Base-by-base conservation (phyloP, 2,329 filamentous ascomycete species). In the Botrytis tulipae region DNA sequence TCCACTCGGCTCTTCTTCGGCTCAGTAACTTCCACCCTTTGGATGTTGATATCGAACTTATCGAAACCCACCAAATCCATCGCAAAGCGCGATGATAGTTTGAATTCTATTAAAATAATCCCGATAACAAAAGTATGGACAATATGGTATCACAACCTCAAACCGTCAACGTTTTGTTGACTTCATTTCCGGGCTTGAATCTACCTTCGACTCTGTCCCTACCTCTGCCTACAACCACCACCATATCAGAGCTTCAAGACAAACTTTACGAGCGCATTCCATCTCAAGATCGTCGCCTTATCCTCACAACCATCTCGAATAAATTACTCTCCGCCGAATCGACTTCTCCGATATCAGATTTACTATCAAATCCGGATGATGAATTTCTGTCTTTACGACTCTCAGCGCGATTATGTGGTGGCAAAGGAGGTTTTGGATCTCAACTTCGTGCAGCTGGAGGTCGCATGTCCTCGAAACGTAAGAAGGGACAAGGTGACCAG, bases 341-440 rank as follows among this genome's bases (percentile, higher is more conserved):
- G 29, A 78, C 85, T 2, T 80, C 83, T 0, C 85, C 88, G 3
- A 84, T 97, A 42, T 88, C 88, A 18, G 86, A 86, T 20, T 87
- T 94, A 32, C 86, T 96, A 54, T 84, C 87, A 5, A 80, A 82
- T 48, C 78, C 80, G 8, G 76, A 87, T 71, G 89, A 92, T 84
- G 89, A 90, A 48, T 91, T 98, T 77, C 86, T 99, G 25, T 91
- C 94, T 0, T 87, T 99, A 6, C 93, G 94, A 71, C 89, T 99
- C 44, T 91, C 90, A 10, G 86, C 91, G 2, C 92, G 92, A 9
- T 84, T 98, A 57, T 93, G 92, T 78, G 96, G 97, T 84, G 97
- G 97, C 81, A 99, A 99, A 82, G 96, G 96, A 83, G 96, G 96
- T 80, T 99, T 99, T 82, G 96, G 96, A 71, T 98, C 95, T 2